phyloP scores from a whole-genome alignment of 768 basidiomycete genomes.

The Gymnopilus junonius region DNA sequence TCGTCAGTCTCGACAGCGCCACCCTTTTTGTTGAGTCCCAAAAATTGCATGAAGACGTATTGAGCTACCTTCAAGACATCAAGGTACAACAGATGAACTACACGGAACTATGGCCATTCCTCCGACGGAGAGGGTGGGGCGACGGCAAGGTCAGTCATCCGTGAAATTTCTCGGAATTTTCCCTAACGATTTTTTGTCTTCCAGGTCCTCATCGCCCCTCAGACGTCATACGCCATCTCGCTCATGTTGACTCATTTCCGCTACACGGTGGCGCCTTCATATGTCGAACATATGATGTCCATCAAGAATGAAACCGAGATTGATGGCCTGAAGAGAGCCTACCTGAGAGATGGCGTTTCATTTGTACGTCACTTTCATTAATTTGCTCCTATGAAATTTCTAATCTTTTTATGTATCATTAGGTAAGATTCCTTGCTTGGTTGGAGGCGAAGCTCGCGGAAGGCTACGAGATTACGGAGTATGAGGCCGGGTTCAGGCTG shows the following conservation, averaged over 20 bases:
- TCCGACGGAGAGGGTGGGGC: conserved; percentile 77
- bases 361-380: conserved; percentile 54
- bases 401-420: conserved; percentile 8
- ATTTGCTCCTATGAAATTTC: conserved; percentile 10
- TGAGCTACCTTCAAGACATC: conserved; percentile 58
- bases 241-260: conserved; percentile 85
- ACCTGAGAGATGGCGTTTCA: conserved; percentile 88
- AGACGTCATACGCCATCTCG: conserved; percentile 83
- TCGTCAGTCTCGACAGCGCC: conserved; percentile 62
- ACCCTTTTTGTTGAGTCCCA: conserved; percentile 77
- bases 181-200: not conserved
- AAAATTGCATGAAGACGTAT: conserved; percentile 65
- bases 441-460: conserved; percentile 78
- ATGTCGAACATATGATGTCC: conserved; percentile 78
- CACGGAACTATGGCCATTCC: conserved; percentile 78
- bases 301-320: conserved; percentile 90
- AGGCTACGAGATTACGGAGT: conserved; percentile 88
- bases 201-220: conserved; percentile 63
- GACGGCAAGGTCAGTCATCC: conserved; percentile 56
- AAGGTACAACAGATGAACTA: conserved; percentile 68
- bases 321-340: conserved; percentile 81
- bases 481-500: conserved; percentile 86
- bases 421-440: conserved; percentile 89
- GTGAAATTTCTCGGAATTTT: conserved; percentile 23
- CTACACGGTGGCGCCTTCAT: conserved; percentile 73